Conservation (phyloP, 2,329 filamentous ascomycete genomes). For the Colletotrichum sp. region DNA sequence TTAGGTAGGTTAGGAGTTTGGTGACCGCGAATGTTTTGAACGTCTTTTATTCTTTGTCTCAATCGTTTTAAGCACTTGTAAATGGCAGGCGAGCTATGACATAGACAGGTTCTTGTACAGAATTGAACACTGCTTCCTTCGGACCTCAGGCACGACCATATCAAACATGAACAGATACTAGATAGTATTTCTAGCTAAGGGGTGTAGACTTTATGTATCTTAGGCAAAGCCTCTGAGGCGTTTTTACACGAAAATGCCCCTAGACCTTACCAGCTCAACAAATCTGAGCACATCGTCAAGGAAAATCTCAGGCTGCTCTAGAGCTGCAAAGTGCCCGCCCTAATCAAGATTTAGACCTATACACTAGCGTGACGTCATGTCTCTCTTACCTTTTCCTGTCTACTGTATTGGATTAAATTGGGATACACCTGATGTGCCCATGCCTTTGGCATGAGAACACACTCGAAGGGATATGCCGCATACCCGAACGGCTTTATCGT, state of each 20-base stretch:
- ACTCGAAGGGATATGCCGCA: not conserved
- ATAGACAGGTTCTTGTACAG: not conserved
- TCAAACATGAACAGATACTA: not conserved
- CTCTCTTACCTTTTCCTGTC: not conserved
- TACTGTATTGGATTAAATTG: not conserved
- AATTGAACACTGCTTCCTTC: not conserved
- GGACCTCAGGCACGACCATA: not conserved
- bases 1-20: not conserved
- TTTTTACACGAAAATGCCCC: not conserved
- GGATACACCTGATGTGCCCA: not conserved
- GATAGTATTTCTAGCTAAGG: not conserved
- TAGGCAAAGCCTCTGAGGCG: not conserved
- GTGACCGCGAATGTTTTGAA: not conserved
- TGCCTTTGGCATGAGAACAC: not conserved
- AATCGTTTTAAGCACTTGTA: not conserved
- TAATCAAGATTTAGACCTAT: not conserved
- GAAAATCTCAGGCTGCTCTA: not conserved
- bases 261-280: not conserved
- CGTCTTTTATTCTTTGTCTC: not conserved
- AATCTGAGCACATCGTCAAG: not conserved
- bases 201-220: not conserved
- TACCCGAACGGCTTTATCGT: not conserved
- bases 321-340: not conserved
- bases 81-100: not conserved
- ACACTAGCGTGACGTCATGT: not conserved